A percentile compares a stretch with the other conserved stretches of the same genome.
Conservation (phyloP, 257 asterid genomes). For the Cruciata laevipes region DNA sequence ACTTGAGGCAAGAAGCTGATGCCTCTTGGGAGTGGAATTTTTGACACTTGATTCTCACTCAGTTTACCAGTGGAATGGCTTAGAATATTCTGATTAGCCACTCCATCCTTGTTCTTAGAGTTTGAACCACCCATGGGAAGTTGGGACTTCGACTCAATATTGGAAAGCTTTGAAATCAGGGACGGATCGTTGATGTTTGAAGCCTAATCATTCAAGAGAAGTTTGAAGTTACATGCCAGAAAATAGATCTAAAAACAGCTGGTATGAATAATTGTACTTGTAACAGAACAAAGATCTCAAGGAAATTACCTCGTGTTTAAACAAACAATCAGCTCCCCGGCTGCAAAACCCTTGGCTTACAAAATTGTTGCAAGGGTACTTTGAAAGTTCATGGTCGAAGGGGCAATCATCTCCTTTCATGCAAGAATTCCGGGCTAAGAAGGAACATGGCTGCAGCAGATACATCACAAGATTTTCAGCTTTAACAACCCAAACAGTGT, state of each 20-base stretch:
- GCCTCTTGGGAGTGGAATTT: constrained; percentile 52
- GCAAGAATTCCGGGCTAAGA: constrained; percentile 86
- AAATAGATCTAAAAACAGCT: neutral
- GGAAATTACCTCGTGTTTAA: constrained; percentile 68
- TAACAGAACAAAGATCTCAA: constrained; percentile 7
- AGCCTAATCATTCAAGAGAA: constrained; percentile 31
- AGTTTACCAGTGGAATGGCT: constrained; percentile 27
- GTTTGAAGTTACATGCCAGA: constrained; percentile 1
- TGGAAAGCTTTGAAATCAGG: constrained; percentile 22
- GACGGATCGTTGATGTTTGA: constrained; percentile 29
- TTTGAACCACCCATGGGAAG: constrained; percentile 26
- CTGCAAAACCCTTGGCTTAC: constrained; percentile 57
- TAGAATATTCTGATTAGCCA: constrained; percentile 21
- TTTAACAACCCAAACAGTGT: neutral
- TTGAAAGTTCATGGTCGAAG: constrained; percentile 81
- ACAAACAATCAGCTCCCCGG: constrained; percentile 79
- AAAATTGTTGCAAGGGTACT: constrained; percentile 70
- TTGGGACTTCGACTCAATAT: constrained; percentile 33
- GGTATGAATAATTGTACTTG: constrained; percentile 11
- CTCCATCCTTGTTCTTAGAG: constrained; percentile 25
- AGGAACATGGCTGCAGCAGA: constrained; percentile 69
- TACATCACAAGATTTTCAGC: constrained; percentile 8
- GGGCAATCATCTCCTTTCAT: constrained; percentile 97
- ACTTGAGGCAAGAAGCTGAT: constrained; percentile 38
- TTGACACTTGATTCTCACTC: constrained; percentile 23